These are phyloP conservation scores for Gossypium stocksii DNA, from an alignment of 345 rosid genomes.

Conservation along the genomic window DNA sequence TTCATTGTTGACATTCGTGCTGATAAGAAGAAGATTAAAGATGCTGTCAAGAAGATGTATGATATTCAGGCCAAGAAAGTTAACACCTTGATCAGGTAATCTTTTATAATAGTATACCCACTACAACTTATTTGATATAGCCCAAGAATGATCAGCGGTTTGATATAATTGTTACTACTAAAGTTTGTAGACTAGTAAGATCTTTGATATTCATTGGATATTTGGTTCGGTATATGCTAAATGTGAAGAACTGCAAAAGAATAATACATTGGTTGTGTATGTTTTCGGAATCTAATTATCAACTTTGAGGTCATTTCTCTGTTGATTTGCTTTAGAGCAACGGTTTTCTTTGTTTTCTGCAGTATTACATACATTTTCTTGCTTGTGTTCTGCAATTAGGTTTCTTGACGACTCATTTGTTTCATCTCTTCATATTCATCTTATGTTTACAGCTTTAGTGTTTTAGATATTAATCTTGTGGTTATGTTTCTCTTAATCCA, in stretches of 20 bases:
- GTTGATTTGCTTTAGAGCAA: background rate
- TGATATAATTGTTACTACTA: background rate
- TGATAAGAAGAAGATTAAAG: constrained; percentile 87
- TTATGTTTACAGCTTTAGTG: background rate
- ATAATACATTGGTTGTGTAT: background rate
- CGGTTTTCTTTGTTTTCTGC: background rate
- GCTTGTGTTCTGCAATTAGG: background rate
- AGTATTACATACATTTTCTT: background rate
- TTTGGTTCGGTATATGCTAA: background rate
- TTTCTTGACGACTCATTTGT: background rate
- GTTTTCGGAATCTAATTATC: background rate
- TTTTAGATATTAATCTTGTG: background rate
- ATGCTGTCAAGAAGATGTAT: constrained; percentile 89
- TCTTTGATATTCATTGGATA: background rate
- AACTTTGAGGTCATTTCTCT: background rate
- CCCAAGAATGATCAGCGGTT: background rate
- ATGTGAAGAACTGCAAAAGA: background rate
- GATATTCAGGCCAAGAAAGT: constrained; percentile 92
- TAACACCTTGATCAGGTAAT: constrained; percentile 82
- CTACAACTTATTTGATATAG: background rate
- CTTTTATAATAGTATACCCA: background rate
- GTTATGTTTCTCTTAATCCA: constrained; percentile 18
- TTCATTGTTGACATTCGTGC: constrained; percentile 95
- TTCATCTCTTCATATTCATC: background rate
- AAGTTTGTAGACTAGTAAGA: background rate